Evolutionary conservation across 2,329 filamentous ascomycete species (phyloP).

Genomic region (Acephala macrosclerotiorum): DNA sequence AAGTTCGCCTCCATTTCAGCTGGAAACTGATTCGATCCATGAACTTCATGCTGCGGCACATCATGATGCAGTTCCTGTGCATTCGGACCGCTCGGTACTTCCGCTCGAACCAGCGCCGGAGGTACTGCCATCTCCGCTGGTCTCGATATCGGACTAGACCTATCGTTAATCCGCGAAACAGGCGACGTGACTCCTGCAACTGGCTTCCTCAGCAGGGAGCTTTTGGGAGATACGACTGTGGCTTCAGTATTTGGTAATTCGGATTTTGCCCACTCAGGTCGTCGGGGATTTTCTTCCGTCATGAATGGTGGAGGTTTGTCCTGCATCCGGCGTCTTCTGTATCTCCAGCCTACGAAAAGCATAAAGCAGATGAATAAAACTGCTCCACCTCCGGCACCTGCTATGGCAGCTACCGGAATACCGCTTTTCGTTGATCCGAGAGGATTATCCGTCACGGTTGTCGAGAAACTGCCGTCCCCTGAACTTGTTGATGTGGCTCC

Average conservation of each 20-base stretch:
- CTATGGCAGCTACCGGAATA: constrained; percentile 26
- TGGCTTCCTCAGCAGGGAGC: background rate
- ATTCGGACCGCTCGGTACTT: constrained; percentile 6
- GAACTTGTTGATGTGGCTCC: constrained; percentile 13
- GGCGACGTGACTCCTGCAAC: background rate
- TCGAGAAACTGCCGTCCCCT: background rate
- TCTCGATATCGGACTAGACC: background rate
- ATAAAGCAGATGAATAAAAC: constrained; percentile 18
- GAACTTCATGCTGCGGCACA: constrained; percentile 7
- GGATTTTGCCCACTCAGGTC: constrained; percentile 4
- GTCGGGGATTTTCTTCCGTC: background rate
- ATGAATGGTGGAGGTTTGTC: background rate
- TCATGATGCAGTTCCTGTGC: constrained; percentile 9
- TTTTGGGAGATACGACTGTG: background rate
- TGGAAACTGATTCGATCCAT: constrained; percentile 13
- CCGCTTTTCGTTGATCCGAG: background rate
- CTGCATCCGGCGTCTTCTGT: constrained; percentile 15
- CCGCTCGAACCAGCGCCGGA: constrained; percentile 1
- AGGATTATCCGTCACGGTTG: background rate
- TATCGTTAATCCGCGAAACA: background rate
- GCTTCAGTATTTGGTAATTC: constrained; percentile 4
- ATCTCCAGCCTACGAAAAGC: constrained; percentile 21
- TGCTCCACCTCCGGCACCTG: constrained; percentile 20
- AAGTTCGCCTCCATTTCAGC: constrained; percentile 11
- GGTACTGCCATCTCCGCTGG: constrained; percentile 6